Base-by-base conservation (phyloP, 1,139 yeast species). In the Protomyces arabidopsidicola region DNA sequence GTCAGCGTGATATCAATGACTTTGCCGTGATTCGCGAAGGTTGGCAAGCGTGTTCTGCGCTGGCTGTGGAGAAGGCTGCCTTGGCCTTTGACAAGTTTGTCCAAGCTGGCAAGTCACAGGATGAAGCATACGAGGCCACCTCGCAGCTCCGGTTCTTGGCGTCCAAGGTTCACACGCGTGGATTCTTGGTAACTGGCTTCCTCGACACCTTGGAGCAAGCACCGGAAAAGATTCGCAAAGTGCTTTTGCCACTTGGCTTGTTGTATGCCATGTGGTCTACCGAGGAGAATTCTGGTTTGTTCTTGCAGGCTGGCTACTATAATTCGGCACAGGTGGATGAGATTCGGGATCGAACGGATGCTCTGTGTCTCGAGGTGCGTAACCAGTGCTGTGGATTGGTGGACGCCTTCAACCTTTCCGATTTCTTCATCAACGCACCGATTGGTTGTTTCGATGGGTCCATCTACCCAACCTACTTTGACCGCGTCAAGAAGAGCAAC, bases 371-470 rank as follows among this genome's bases (percentile, higher is more conserved):
- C 62, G 68, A 68, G 65, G 75, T 78, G 14, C 74, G 97, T 75
- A 84, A 85, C 55, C 86, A 87, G 71, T 87, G 86, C 65, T 84
- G 90, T 73, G 88, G 89, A 20, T 80, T 88, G 70, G 88, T 96
- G n/a, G 98, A 91, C 76, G 82, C 96, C 4, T 91, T 91, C 82
- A 86, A 87, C 77, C 81, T 87, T 72, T 84, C 91, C 45, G 97
- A 91, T 76, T 88, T 83, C 78, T 82, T 87, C 77, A 82, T 91
- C 74, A 89, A 90, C 77, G 84, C 97, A 1, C 86, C 96, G 39
- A 82, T 91, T 68, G 98, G 97, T 67, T 81, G 80, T 71, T 87
- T 82, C 75, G 85, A 89, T 72, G 98, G 98, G 69, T 87, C 90
- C 74, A 85, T 89, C 65, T 91, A 90, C 78, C 86, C 85, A 74